Conservation (phyloP, 495 filamentous ascomycete species). For the Talaromyces adpressus region DNA sequence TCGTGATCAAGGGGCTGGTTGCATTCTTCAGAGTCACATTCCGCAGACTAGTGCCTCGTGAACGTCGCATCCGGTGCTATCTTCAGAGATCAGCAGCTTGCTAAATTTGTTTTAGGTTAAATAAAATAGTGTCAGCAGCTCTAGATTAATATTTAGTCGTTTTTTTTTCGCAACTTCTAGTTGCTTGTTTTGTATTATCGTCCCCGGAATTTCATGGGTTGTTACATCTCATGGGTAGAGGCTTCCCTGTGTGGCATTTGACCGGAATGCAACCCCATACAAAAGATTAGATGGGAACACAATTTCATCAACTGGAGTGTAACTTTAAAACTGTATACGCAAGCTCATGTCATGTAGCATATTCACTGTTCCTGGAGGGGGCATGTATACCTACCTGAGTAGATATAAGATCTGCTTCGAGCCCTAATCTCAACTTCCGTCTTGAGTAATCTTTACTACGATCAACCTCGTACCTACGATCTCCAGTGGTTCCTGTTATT, state of each 20-base stretch:
- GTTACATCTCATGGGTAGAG: background rate
- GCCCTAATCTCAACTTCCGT: background rate
- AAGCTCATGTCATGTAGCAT: background rate
- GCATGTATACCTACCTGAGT: background rate
- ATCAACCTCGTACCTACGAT: background rate
- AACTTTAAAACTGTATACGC: background rate
- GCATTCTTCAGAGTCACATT: background rate
- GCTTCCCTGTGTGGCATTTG: background rate
- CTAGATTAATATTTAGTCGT: background rate
- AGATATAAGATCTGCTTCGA: background rate
- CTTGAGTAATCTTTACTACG: background rate
- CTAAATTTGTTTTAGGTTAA: background rate
- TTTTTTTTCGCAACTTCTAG: background rate
- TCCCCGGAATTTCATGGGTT: background rate
- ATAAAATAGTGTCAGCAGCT: background rate
- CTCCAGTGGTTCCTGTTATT: background rate
- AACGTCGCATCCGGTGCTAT: background rate
- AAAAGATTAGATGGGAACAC: background rate
- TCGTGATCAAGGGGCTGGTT: background rate
- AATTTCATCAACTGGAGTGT: background rate
- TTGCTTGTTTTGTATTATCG: background rate
- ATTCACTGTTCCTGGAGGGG: background rate
- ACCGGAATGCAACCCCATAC: background rate
- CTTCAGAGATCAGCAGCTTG: background rate
- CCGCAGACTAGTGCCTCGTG: background rate